Conservation (phyloP, 2,329 filamentous ascomycete genomes). For the Cordyceps tenuipes region DNA sequence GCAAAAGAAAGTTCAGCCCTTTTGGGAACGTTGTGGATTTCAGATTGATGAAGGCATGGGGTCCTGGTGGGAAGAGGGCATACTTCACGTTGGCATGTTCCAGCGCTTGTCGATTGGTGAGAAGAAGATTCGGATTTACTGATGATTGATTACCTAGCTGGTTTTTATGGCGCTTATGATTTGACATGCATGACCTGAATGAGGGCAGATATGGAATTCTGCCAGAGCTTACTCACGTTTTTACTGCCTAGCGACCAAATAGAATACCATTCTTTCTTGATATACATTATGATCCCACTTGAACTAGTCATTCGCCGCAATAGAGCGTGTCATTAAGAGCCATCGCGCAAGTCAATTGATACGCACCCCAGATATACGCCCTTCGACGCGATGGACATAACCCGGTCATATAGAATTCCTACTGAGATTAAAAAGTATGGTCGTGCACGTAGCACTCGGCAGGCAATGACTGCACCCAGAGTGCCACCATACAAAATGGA, state of each 20-base stretch:
- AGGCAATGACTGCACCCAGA: background rate
- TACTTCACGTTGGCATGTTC: slow-evolving; percentile 81
- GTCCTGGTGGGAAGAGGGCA: slow-evolving; percentile 74
- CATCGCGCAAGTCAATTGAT: background rate
- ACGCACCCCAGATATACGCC: no score
- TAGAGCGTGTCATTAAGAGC: no score
- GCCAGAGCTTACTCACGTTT: background rate
- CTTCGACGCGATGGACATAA: no score
- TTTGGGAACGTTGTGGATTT: slow-evolving; percentile 70
- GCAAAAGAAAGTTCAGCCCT: slow-evolving; percentile 54
- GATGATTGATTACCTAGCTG: background rate
- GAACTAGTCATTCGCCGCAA: no score
- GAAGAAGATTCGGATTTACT: slow-evolving; percentile 20
- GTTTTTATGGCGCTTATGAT: slow-evolving; percentile 3
- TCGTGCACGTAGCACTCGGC: background rate
- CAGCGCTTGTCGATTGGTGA: slow-evolving; percentile 32
- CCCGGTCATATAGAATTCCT: background rate
- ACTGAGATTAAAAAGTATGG: background rate
- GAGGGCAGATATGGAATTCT: background rate
- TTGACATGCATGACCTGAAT: slow-evolving; percentile 2
- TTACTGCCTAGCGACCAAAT: background rate
- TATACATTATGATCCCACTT: no score
- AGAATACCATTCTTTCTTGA: background rate
- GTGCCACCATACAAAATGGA: no score
- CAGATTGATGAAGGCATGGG: slow-evolving; percentile 63